Conservation (phyloP, 441 rosid genomes). For the Dalechampia spathulata region DNA sequence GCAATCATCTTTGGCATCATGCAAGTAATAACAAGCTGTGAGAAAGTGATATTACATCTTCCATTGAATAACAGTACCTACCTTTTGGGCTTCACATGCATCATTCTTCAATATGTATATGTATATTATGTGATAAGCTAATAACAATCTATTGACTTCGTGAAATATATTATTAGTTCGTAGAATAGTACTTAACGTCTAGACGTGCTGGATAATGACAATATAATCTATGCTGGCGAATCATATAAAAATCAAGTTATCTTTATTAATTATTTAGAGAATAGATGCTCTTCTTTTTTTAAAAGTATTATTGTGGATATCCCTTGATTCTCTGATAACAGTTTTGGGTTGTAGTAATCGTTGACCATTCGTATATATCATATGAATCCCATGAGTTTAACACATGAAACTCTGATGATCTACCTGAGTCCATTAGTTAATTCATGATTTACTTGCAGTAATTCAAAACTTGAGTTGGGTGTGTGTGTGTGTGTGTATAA, state of each 20-base stretch:
- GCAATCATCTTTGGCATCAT: not conserved
- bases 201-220: too few relatives aligned
- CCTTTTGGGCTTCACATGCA: not conserved
- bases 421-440: constrained; percentile 15
- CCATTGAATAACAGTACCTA: constrained; percentile 23
- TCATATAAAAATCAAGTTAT: too few relatives aligned
- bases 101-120: too few relatives aligned
- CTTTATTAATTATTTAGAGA: not conserved
- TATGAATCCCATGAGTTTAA: constrained; percentile 9
- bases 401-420: constrained; percentile 24
- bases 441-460: constrained; percentile 7
- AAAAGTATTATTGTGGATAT: not conserved
- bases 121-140: too few relatives aligned
- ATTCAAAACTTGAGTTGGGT: not conserved
- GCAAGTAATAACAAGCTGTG: constrained; percentile 8
- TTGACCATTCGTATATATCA: not conserved
- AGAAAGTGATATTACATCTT: constrained; percentile 25
- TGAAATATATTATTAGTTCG: too few relatives aligned
- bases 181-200: too few relatives aligned
- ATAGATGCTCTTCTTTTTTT: not conserved
- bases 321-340: not conserved
- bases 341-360: not conserved
- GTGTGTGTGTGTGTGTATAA: too few relatives aligned
- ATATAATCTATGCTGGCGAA: too few relatives aligned
- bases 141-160: too few relatives aligned